Evolutionary conservation across 805 yeast genomes (phyloP).

Genomic region (Pichia membranifaciens): DNA sequence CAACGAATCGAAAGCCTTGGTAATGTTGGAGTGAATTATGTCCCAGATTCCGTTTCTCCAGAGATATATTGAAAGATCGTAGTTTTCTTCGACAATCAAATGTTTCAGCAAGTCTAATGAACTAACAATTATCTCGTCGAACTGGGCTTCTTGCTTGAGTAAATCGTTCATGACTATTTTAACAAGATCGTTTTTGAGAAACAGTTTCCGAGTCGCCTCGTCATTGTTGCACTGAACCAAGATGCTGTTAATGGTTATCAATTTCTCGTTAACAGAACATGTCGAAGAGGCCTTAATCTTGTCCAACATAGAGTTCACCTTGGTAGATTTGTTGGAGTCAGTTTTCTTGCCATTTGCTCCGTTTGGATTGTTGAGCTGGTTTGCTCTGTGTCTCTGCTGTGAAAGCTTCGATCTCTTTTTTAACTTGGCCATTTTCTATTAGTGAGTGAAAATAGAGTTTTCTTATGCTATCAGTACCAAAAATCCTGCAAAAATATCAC

Average conservation of each 20-base stretch:
- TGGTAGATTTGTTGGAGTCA: slow-evolving; percentile 33
- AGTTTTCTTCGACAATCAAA: slow-evolving; percentile 80
- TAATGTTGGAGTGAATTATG: slow-evolving; percentile 45
- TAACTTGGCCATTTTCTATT: slow-evolving; percentile 58
- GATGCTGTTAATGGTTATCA: slow-evolving; percentile 72
- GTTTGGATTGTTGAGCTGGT: slow-evolving; percentile 1
- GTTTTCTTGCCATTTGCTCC: not conserved
- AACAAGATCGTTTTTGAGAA: slow-evolving; percentile 68
- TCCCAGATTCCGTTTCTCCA: slow-evolving; percentile 80
- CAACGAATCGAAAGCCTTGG: slow-evolving; percentile 46
- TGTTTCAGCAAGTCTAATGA: slow-evolving; percentile 78
- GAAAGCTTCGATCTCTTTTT: slow-evolving; percentile 59
- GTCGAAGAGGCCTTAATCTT: slow-evolving; percentile 48
- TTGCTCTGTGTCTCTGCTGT: slow-evolving; percentile 20
- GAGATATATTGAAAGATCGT: slow-evolving; percentile 65
- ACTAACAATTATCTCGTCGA: slow-evolving; percentile 72
- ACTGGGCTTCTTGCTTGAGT: slow-evolving; percentile 55
- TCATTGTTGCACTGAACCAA: slow-evolving; percentile 54
- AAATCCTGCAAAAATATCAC: too few relatives aligned
- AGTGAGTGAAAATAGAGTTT: too few relatives aligned
- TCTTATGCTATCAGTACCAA: too few relatives aligned
- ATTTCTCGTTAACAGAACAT: slow-evolving; percentile 60
- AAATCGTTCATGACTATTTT: slow-evolving; percentile 41
- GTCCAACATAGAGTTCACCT: slow-evolving; percentile 61
- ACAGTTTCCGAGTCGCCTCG: slow-evolving; percentile 45